Percentiles rank a stretch among this genome's conserved stretches.
Conservation (phyloP, 1,284 basidiomycete species). For the Ceratorhiza oryzae-sativae region DNA sequence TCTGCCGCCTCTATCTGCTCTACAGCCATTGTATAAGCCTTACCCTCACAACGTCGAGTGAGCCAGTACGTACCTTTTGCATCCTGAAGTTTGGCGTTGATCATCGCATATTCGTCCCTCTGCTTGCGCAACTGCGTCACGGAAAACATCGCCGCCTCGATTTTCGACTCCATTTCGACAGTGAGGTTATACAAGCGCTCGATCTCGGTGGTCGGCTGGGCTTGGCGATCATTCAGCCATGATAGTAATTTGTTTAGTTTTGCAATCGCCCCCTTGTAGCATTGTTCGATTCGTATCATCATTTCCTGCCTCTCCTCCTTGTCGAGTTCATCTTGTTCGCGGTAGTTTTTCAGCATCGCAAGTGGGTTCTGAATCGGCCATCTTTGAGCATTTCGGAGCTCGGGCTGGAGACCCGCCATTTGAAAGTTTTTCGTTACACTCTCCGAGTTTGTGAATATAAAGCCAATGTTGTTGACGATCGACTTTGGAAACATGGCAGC, state of each 20-base stretch:
- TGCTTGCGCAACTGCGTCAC: not conserved
- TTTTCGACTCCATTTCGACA: not conserved
- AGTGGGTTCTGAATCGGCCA: constrained; percentile 24
- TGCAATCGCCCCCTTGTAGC: not conserved
- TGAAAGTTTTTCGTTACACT: constrained; percentile 47
- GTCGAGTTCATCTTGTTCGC: not conserved
- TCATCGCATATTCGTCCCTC: not conserved
- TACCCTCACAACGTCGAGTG: not conserved
- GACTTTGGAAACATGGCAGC: constrained; percentile 47
- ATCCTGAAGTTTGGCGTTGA: not conserved
- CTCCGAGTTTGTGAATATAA: constrained; percentile 48
- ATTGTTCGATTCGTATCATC: not conserved
- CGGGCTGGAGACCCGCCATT: constrained; percentile 40
- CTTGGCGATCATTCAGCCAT: not conserved
- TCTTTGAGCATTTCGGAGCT: not conserved
- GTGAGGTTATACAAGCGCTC: not conserved
- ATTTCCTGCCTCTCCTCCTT: not conserved
- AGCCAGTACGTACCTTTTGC: not conserved
- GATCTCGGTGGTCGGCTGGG: not conserved
- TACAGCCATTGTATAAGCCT: not conserved
- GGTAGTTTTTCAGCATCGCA: constrained; percentile 17
- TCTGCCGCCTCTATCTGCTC: not conserved
- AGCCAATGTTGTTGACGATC: constrained; percentile 47
- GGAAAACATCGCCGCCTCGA: not conserved
- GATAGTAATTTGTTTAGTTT: not conserved